Base-by-base conservation (phyloP, 768 basidiomycete genomes). In the Rhizopogon sp. region DNA sequence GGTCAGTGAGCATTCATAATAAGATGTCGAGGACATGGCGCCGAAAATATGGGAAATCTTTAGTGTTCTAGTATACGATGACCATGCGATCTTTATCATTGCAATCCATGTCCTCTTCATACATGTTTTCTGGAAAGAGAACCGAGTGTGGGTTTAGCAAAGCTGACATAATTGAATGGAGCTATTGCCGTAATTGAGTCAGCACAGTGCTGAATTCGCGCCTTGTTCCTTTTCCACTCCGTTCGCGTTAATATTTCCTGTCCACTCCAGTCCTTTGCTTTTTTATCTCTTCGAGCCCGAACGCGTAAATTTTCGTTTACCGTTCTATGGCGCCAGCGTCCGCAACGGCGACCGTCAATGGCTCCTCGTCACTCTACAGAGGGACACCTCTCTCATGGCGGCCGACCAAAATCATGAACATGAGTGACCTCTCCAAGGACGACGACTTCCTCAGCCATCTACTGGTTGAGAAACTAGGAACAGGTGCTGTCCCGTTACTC, bases 391-490 rank as follows among this genome's bases (percentile, higher is more conserved):
- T 85, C 55, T 62, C 73, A 73, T 92, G 90, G 90, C 83, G 87
- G 42, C 85, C 85, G 17, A 92, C 89, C 47, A 91, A 88, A 77
- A 85, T 89, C 62, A 93, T 93, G 90, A 89, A 90, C 74, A 87
- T 90, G 79, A 81, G 82, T 71, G 91, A 93, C 81, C 81, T 93
- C 58, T 88, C 90, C 64, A 85, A 83, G 70, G 91, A 93, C 73
- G 91, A 93, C 70, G 91, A 93, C 73, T 93, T 92, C 69, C 84
- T 93, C 68, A 88, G 87, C 65, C 88, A 93, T 74, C 79, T 93
- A 39, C 83, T 93, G 55, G 88, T 93, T 58, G 90, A 93, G 74
- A 92, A 92, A 63, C 82, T 93, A 35, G 90, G 91, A 43, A 90
- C 90, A 3, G 87, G 87, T 33, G 72, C 64, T 39, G 85, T 87